Percentiles rank a stretch among this genome's conserved stretches.
These are phyloP conservation scores for Penicillium sp. DNA, from an alignment of 2,329 filamentous ascomycete species.

Conservation along the genomic window DNA sequence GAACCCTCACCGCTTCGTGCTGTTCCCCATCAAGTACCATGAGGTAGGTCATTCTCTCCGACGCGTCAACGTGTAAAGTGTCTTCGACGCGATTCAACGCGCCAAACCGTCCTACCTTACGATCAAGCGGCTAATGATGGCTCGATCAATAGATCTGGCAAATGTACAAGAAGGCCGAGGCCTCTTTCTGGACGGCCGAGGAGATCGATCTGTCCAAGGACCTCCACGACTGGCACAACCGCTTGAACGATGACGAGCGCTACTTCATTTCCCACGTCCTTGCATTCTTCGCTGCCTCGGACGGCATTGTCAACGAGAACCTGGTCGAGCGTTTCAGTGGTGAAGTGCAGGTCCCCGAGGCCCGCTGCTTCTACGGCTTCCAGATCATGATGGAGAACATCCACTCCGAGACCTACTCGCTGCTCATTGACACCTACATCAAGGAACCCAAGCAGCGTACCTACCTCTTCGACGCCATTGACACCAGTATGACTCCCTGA, in stretches of 20 bases:
- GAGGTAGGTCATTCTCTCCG: slow-evolving; percentile 85
- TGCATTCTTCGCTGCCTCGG: slow-evolving; percentile 97
- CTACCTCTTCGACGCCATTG: slow-evolving; percentile 97
- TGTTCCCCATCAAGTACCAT: slow-evolving; percentile 99
- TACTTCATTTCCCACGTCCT: slow-evolving; percentile 99
- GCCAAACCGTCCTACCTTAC: slow-evolving; percentile 52
- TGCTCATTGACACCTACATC: slow-evolving; percentile 98
- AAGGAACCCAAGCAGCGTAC: slow-evolving; percentile 92
- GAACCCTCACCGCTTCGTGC: slow-evolving; percentile 92
- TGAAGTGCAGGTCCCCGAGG: slow-evolving; percentile 96
- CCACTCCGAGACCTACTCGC: slow-evolving; percentile 98
- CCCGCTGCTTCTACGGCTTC: slow-evolving; percentile 99
- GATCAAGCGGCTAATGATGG: slow-evolving; percentile 13
- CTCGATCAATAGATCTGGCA: slow-evolving; percentile 77
- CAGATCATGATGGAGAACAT: slow-evolving; percentile 99
- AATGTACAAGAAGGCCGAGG: slow-evolving; percentile 99
- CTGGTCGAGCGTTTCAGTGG: slow-evolving; percentile 94
- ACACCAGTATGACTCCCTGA: slow-evolving; percentile 70
- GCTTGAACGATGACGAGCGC: slow-evolving; percentile 91
- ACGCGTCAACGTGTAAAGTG: too few relatives aligned
- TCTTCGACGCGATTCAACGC: slow-evolving; percentile 57
- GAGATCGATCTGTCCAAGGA: slow-evolving; percentile 99
- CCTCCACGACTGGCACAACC: slow-evolving; percentile 97
- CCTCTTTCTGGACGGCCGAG: slow-evolving; percentile 99
- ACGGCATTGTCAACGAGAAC: slow-evolving; percentile 99